Conservation (phyloP, 208 protist species). For the Strigomonas galati region DNA sequence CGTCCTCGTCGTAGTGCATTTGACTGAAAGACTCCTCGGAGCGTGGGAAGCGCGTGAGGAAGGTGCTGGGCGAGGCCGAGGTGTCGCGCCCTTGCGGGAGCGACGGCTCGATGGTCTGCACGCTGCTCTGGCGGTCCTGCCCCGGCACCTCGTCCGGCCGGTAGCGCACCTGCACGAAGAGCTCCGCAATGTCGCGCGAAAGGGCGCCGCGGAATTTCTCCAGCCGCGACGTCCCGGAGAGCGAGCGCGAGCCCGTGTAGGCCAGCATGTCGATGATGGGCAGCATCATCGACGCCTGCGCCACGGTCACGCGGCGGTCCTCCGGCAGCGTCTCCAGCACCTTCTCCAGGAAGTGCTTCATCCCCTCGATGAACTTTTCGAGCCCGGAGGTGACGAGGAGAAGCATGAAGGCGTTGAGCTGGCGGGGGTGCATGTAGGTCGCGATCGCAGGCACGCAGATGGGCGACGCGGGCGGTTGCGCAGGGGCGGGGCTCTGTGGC, state of each 20-base stretch:
- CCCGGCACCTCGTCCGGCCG: background rate
- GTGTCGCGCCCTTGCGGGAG: background rate
- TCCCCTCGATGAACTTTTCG: background rate
- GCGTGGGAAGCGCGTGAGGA: background rate
- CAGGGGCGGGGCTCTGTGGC: too few species aligned
- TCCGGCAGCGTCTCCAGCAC: background rate
- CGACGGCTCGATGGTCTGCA: background rate
- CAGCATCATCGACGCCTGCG: slow-evolving; percentile 8
- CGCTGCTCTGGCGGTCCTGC: background rate
- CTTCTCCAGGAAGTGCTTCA: slow-evolving; percentile 1
- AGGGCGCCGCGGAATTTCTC: background rate
- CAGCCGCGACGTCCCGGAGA: background rate
- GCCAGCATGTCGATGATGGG: slow-evolving; percentile 13
- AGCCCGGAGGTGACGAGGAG: background rate
- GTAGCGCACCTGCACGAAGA: background rate
- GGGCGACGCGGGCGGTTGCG: too few species aligned
- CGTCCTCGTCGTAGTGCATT: background rate
- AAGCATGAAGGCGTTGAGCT: background rate
- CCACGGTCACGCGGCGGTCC: background rate
- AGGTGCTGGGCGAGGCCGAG: background rate
- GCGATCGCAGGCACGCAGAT: background rate
- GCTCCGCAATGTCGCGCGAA: background rate
- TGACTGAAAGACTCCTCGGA: background rate
- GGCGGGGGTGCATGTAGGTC: background rate
- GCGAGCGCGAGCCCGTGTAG: background rate